Evolutionary conservation across 129 eudicot species (phyloP).

Genomic region (Tanacetum coccineum): DNA sequence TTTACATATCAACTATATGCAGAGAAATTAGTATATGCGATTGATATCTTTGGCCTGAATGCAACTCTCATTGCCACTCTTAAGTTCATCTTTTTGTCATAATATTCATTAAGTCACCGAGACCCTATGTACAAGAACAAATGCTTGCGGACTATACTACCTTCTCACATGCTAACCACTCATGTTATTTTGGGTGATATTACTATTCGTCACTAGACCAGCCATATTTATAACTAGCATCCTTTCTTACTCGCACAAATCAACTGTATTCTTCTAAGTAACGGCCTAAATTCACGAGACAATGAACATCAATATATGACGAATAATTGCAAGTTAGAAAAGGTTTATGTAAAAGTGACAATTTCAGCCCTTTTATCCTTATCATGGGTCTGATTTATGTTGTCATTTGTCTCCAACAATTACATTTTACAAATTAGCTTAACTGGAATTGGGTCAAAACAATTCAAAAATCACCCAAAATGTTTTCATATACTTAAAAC

Average conservation of each 20-base stretch:
- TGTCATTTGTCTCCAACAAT: neutral
- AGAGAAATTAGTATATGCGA: neutral
- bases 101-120: neutral
- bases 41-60: neutral
- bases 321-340: neutral
- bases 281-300: neutral
- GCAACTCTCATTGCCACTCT: neutral
- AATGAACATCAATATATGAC: neutral
- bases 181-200: neutral
- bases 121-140: neutral
- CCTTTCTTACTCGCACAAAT: neutral
- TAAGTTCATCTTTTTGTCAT: neutral
- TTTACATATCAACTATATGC: neutral
- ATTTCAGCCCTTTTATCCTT: neutral
- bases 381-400: too few species aligned
- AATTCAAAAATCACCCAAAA: neutral
- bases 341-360: neutral
- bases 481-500: neutral
- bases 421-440: neutral
- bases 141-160: neutral
- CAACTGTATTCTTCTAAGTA: neutral
- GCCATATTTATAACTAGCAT: neutral
- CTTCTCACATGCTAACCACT: neutral
- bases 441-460: neutral
- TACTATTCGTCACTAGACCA: neutral